Conservation (phyloP, 2,329 filamentous ascomycete species). For the Aspergillus brunneoviolaceus region DNA sequence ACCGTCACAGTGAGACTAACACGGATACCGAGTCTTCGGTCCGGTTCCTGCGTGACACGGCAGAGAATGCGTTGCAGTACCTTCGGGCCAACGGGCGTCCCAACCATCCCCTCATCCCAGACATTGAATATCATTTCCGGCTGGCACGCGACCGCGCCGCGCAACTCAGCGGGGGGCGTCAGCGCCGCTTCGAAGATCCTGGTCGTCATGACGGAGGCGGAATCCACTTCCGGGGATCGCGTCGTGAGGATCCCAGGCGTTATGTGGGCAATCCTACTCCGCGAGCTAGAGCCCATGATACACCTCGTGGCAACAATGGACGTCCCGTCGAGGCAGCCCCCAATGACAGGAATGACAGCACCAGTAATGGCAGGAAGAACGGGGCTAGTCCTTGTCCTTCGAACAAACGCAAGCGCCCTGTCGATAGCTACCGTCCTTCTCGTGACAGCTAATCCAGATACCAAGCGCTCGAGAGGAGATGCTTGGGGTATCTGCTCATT, state of each 20-base stretch:
- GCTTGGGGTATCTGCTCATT: background rate
- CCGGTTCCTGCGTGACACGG: constrained; percentile 46
- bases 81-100: constrained; percentile 25
- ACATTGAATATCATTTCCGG: constrained; percentile 34
- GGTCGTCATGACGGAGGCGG: background rate
- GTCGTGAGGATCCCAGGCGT: background rate
- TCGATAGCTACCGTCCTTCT: background rate
- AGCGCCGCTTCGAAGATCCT: constrained; percentile 39
- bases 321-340: background rate
- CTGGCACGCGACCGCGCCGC: constrained; percentile 37
- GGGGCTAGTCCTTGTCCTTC: background rate
- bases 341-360: background rate
- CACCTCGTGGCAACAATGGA: background rate
- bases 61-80: constrained; percentile 42
- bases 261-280: background rate
- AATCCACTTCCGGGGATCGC: background rate
- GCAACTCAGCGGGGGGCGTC: constrained; percentile 38
- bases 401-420: background rate
- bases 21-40: constrained; percentile 28
- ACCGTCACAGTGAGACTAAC: constrained; percentile 25
- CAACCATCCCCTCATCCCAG: constrained; percentile 31
- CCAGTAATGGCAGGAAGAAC: background rate
- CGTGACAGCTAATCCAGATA: background rate
- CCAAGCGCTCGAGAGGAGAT: background rate
- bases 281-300: background rate